These are phyloP conservation scores for Cucurbita pepo DNA, from an alignment of 306 rosid species.

Conservation along the genomic window DNA sequence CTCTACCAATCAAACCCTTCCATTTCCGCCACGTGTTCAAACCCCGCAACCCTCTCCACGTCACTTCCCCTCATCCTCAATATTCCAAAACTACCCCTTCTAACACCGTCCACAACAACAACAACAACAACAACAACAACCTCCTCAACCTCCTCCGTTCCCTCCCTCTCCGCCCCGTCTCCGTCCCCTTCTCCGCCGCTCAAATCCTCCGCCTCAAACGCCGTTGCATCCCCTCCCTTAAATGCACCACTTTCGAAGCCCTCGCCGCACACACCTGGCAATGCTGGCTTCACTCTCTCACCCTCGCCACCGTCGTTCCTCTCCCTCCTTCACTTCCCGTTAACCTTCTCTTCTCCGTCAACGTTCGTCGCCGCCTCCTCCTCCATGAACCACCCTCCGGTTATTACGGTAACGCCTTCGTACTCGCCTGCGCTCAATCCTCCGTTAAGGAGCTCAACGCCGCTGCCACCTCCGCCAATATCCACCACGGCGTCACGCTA, in stretches of 20 bases:
- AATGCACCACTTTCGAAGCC: conserved; percentile 60
- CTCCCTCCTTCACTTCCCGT: conserved; percentile 14
- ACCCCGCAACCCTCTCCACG: conserved; percentile 27
- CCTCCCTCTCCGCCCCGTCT: conserved; percentile 40
- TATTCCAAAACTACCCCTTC: conserved; percentile 19
- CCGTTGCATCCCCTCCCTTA: conserved; percentile 45
- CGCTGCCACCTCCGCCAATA: conserved; percentile 10
- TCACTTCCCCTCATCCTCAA: conserved; percentile 21
- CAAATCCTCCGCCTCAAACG: conserved; percentile 36
- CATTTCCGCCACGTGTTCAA: conserved; percentile 46
- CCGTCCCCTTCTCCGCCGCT: conserved; percentile 32
- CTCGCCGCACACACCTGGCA: conserved; percentile 85
- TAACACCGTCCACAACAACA: neutral
- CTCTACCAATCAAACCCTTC: conserved; percentile 25
- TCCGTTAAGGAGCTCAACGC: conserved; percentile 18
- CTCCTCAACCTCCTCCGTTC: conserved; percentile 37
- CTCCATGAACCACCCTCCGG: conserved; percentile 30
- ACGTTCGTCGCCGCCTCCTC: conserved; percentile 18
- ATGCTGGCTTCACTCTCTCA: conserved; percentile 51
- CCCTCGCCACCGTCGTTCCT: neutral
- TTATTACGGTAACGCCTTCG: conserved; percentile 65
- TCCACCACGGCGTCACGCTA: conserved; percentile 29
- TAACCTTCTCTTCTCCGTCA: conserved; percentile 75
- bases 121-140: neutral
- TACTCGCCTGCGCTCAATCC: conserved; percentile 50